Base-by-base conservation (phyloP, 2,329 filamentous ascomycete species). In the Pseudogymnoascus sp. region DNA sequence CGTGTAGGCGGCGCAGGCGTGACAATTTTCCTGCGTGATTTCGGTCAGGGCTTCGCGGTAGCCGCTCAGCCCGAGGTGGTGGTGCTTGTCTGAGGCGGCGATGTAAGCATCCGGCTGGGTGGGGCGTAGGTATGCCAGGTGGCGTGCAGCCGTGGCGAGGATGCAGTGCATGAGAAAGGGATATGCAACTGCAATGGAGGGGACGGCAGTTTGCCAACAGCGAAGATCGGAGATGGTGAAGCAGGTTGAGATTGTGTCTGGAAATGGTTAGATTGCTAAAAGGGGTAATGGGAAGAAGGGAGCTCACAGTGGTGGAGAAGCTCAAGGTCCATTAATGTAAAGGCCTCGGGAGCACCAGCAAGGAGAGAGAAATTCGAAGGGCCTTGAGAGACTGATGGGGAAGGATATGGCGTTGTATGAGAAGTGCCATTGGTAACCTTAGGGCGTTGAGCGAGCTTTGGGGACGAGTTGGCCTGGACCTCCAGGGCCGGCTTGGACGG, bases 131-230 rank as follows among this genome's bases (percentile, higher is more conserved):
- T 57, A 60, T 16, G 64, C 58, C 4, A 66, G 59, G 37, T 68
- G 66, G 5, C 64, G 35, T 4, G 65, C 66, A 7, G 65, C 43
- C 0, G 66, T 34, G 25, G 66, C 64, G 16, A 68, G 60, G 11
- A 67, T 41, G 6, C 62, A 60, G 57, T 62, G 63, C 30, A 68
- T 59, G 14, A 68, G 60, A 57, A 66, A 68, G 6, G 50, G 38
- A 25, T 67, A 57, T 3, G 30, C 20, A 25, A 68, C 62, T 14
- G 63, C 65, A 4, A 67, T 61, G 28, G 58, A 34, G 7, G 65
- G 65, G 7, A 68, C 22, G 8, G 60, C 59, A 2, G 61, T 12
- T 39, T 65, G 61, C 62, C 61, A 67, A n/a, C 67, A 39, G 5
- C 41, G 30, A 5, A 62, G 35, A 22, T 58, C 59, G 4, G 60